phyloP scores from a whole-genome alignment of 208 protist species.

The Lotmaria passim region DNA sequence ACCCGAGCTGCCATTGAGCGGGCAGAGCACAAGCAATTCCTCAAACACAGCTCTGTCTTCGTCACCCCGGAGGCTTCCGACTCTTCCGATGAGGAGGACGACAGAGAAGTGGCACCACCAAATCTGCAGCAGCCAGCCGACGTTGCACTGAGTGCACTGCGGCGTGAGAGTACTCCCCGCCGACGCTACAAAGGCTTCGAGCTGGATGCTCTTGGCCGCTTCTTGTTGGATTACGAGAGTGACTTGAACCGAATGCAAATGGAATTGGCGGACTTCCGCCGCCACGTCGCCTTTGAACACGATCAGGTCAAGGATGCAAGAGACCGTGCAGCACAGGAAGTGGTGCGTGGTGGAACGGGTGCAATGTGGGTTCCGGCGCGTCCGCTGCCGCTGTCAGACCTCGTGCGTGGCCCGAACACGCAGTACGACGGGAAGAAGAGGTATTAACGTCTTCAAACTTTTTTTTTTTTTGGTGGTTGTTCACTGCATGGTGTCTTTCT shows the following conservation, averaged over 20 bases:
- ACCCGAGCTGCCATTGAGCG: conserved; percentile 21
- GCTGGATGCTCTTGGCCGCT: conserved; percentile 40
- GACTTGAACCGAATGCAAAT: conserved; percentile 34
- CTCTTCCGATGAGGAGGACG: conserved; percentile 17
- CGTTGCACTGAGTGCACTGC: neutral
- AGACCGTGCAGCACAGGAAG: conserved; percentile 43
- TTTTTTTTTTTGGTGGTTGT: conserved; percentile 1
- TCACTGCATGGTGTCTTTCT: conserved; percentile 5
- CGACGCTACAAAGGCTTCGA: conserved; percentile 47
- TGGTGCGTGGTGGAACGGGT: conserved; percentile 36
- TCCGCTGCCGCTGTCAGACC: conserved; percentile 44
- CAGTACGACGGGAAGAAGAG: conserved; percentile 35
- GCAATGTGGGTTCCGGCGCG: conserved; percentile 47
- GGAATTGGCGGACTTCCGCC: conserved; percentile 24
- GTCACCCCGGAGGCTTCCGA: neutral
- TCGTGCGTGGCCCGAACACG: conserved; percentile 36
- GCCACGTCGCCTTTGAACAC: conserved; percentile 32
- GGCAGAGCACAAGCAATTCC: conserved; percentile 38
- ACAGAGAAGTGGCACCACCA: neutral
- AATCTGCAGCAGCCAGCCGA: neutral
- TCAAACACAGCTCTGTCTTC: conserved; percentile 1
- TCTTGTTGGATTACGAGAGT: conserved; percentile 48
- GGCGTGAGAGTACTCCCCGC: neutral
- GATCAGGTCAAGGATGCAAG: conserved; percentile 43
- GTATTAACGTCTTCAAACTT: neutral